Percentiles rank a stretch among this genome's conserved stretches.
Evolutionary conservation across 2,329 filamentous ascomycete species (phyloP).

Genomic region (Trichoderma gracile): DNA sequence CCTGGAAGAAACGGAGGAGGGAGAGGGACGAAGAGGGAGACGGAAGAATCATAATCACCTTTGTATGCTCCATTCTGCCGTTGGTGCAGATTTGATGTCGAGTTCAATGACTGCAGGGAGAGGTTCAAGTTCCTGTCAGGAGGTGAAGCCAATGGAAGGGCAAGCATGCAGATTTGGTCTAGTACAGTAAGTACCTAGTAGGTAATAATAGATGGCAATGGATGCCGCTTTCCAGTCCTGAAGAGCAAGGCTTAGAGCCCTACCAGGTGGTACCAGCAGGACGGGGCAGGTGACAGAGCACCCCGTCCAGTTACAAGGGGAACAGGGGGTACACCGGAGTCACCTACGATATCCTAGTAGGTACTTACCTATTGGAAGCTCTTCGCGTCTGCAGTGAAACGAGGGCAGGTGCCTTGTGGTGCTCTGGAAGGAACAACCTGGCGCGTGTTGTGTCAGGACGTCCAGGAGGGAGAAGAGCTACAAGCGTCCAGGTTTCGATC

Average conservation of each 20-base stretch:
- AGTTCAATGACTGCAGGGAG: not conserved
- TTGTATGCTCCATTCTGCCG: not conserved
- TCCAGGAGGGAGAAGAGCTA: no score
- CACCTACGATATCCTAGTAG: not conserved
- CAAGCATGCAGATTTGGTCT: not conserved
- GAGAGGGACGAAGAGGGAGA: not conserved
- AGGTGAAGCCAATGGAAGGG: not conserved
- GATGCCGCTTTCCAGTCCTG: no score
- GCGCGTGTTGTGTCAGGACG: no score
- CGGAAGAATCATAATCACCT: not conserved
- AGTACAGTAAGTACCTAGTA: no score
- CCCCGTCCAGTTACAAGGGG: not conserved
- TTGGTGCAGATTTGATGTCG: not conserved
- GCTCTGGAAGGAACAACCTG: not conserved
- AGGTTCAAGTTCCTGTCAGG: not conserved
- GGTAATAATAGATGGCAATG: no score
- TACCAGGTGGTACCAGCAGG: not conserved
- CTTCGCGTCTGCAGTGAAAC: no score
- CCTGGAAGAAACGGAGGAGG: not conserved
- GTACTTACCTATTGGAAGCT: no score
- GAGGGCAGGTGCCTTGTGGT: no score
- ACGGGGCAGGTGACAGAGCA: not conserved
- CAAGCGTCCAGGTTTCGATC: not conserved
- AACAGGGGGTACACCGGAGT: constrained; percentile 3
- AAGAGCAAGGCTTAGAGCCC: not conserved